Base-by-base conservation (phyloP, 2,329 filamentous ascomycete genomes). In the Tolypocladium tundrense region DNA sequence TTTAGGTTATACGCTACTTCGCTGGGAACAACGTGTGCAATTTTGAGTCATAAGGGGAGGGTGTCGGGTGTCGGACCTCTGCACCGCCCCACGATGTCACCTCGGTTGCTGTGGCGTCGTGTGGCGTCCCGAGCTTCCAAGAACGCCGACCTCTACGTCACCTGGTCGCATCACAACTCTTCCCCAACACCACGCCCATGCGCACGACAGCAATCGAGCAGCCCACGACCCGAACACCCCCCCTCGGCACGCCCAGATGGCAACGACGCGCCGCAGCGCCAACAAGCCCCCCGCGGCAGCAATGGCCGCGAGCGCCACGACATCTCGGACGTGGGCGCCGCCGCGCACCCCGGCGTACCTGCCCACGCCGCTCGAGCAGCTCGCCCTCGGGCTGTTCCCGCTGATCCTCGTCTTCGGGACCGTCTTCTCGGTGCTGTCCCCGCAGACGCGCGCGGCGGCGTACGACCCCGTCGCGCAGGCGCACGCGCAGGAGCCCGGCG, bases 391-490 rank as follows among this genome's bases (percentile, higher is more conserved):
- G 3, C 64, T 90, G 60, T 97, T 96, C 75, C 93, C 93, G 4
- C 65, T 77, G 33, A 87, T 92, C 8, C 85, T 99, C 59, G 62
- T 91, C 57, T 82, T 96, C 63, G 94, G 94, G 63, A 88, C 90
- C 35, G 68, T 95, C 63, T 97, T 90, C 79, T 87, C 88, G 52
- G 75, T 84, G 41, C 74, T 97, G 56, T 92, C 91, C 21, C 91
- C 91, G 1, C 76, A 84, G 60, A 85, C 85, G 13, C 86, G 84
- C 68, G 75, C 77, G 53, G 79, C 83, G 1, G 78, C 82, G 4
- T 91, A 90, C 77, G 83, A 85, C 62, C 71, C 78, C 2, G 67
- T 74, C 45, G 72, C 80, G 31, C 88, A 91, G 68, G 81, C 87
- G 14, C 87, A 90, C 72, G 72, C 78, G 4, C 79, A 78, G 72